A percentile compares a stretch with the other conserved stretches of the same genome.
These are phyloP conservation scores for Hygrocybe punicea DNA, from an alignment of 768 basidiomycete species.

Conservation along the genomic window DNA sequence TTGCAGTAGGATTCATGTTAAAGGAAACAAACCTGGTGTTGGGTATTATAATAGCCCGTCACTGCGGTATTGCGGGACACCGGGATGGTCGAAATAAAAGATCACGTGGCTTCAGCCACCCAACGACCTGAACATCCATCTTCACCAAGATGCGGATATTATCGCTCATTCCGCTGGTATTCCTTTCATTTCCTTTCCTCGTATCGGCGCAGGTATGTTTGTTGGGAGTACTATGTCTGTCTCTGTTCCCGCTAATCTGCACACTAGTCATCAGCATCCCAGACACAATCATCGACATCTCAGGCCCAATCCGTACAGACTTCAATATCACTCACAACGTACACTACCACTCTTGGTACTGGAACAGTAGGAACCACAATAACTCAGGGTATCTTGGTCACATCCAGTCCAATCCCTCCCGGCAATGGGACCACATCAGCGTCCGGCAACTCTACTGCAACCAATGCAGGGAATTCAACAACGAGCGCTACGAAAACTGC, in stretches of 20 bases:
- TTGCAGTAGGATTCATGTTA: conserved; percentile 3
- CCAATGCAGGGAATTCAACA: conserved; percentile 7
- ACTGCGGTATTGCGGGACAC: not conserved
- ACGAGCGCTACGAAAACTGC: conserved; percentile 32
- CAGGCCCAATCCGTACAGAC: conserved; percentile 4
- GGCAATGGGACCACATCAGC: not conserved
- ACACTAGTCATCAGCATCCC: not conserved
- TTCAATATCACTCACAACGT: conserved; percentile 26
- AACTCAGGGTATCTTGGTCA: conserved; percentile 38
- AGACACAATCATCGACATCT: not conserved
- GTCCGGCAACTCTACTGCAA: conserved; percentile 9
- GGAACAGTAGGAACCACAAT: conserved; percentile 3
- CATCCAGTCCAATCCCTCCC: conserved; percentile 33
- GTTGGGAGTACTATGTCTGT: not conserved
- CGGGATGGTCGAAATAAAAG: conserved; percentile 11
- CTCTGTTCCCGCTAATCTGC: conserved; percentile 1
- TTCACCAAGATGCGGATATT: conserved; percentile 31
- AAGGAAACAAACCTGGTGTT: not conserved
- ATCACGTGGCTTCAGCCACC: too few species aligned
- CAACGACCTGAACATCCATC: too few species aligned
- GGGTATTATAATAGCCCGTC: not conserved
- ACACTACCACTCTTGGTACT: conserved; percentile 33
- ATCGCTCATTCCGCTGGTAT: conserved; percentile 33
- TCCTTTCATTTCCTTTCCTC: conserved; percentile 35
- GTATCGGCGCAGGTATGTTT: conserved; percentile 46